A percentile compares a stretch with the other conserved stretches of the same genome.
phyloP scores from a whole-genome alignment of 345 rosid genomes.

The Eucalyptus marginata region DNA sequence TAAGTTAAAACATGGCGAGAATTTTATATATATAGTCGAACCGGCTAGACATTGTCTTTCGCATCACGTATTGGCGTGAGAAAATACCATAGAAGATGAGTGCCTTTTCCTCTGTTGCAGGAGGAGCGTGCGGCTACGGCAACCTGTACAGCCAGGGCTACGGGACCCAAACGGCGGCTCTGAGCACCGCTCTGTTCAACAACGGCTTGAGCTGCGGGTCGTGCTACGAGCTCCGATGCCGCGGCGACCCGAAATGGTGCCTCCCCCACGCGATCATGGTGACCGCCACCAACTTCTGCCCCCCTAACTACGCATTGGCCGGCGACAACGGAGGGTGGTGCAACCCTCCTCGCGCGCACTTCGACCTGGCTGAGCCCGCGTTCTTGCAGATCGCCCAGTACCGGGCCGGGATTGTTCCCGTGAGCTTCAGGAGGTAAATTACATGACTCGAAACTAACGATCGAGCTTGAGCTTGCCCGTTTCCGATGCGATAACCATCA shows the following conservation, averaged over 20 bases:
- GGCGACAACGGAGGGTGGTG: conserved; percentile 25
- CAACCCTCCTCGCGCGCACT: conserved; percentile 22
- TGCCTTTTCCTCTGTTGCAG: not conserved
- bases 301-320: conserved; percentile 18
- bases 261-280: conserved; percentile 5
- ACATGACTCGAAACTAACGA: not conserved
- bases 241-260: conserved; percentile 9
- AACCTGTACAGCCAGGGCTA: conserved; percentile 28
- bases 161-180: conserved; percentile 28
- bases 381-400: conserved; percentile 12
- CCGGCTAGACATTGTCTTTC: not conserved
- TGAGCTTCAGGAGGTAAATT: conserved; percentile 12
- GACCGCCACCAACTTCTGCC: conserved; percentile 35
- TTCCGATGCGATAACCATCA: too few species aligned
- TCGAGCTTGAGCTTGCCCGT: not conserved
- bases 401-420: conserved; percentile 20
- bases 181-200: conserved; percentile 31
- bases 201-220: conserved; percentile 22
- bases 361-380: conserved; percentile 21
- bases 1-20: not conserved
- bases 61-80: not conserved
- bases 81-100: not conserved
- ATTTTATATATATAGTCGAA: not conserved
- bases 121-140: conserved; percentile 51
- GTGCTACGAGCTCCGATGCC: conserved; percentile 19